Evolutionary conservation across 139 green algal species (phyloP).

Genomic region (Coelastrella sp.): DNA sequence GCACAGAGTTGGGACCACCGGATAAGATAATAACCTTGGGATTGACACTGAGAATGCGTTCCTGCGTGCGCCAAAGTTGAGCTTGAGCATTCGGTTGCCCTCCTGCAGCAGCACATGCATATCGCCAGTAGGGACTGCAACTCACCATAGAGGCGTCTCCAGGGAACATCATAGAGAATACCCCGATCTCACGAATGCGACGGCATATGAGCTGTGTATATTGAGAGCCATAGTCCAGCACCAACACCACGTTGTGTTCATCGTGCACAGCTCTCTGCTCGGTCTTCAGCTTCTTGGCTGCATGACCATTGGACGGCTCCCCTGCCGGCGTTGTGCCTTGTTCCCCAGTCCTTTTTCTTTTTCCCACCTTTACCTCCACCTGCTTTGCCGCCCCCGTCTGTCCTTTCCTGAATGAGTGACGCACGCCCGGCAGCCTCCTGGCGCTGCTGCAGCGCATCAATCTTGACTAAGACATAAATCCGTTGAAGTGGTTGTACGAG

Average conservation of each 20-base stretch:
- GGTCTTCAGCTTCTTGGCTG: conserved; percentile 27
- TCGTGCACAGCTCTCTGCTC: conserved; percentile 31
- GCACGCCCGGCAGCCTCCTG: no score
- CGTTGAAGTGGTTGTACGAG: no score
- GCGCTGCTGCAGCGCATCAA: no score
- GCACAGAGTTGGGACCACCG: conserved; percentile 96
- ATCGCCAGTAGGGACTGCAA: no score
- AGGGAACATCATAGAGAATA: conserved; percentile 94
- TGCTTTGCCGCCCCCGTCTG: no score
- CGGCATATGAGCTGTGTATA: conserved; percentile 98
- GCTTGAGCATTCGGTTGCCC: no score
- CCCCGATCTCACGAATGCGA: conserved; percentile 89
- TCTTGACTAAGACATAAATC: no score
- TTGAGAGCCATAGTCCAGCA: conserved; percentile 85
- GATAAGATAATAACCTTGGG: conserved; percentile 94
- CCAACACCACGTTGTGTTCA: conserved; percentile 56
- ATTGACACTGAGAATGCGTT: conserved; percentile 81
- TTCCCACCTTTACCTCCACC: no score
- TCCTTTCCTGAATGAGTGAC: no score
- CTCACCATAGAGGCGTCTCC: conserved; percentile 87
- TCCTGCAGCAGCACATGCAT: neutral
- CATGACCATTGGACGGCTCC: no score
- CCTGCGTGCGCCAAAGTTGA: conserved; percentile 57
- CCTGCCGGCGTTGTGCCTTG: no score
- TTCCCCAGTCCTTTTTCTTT: no score